These are phyloP conservation scores for Chaetomiaceae sp. DNA, from an alignment of 2,329 filamentous ascomycete genomes.

Conservation along the genomic window DNA sequence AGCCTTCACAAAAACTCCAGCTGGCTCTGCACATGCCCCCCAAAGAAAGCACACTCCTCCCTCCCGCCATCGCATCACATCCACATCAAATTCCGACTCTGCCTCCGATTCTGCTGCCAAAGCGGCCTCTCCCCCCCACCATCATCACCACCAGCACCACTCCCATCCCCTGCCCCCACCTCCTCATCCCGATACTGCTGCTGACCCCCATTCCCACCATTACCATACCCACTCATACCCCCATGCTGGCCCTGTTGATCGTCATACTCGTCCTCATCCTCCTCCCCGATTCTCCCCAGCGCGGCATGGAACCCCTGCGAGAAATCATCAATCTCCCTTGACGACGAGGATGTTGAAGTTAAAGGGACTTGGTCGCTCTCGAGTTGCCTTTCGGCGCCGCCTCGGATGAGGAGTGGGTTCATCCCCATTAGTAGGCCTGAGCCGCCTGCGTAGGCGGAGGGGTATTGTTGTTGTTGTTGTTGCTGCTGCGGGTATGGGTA, in stretches of 20 bases:
- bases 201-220: background rate
- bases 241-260: background rate
- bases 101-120: slow-evolving; percentile 51
- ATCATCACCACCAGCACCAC: slow-evolving; percentile 5
- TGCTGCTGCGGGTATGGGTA: too few species aligned
- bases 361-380: slow-evolving; percentile 37
- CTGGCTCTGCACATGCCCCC: too few species aligned
- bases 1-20: too few species aligned
- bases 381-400: slow-evolving; percentile 18
- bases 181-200: slow-evolving; percentile 7
- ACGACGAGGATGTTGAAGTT: slow-evolving; percentile 20
- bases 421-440: background rate
- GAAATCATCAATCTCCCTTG: slow-evolving; percentile 43
- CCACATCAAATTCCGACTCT: slow-evolving; percentile 45
- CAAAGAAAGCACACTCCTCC: background rate
- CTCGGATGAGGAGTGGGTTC: slow-evolving; percentile 2
- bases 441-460: slow-evolving; percentile 20
- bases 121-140: slow-evolving; percentile 34
- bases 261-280: slow-evolving; percentile 34
- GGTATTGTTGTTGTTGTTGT: too few species aligned
- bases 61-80: slow-evolving; percentile 28
- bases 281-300: slow-evolving; percentile 36
- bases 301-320: slow-evolving; percentile 39
- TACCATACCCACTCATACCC: background rate
- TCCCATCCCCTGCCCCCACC: background rate